Evolutionary conservation across 352 stramenopile species (phyloP), one percentile per base, ranked within the genome.

Genomic region (Phytophthora pistaciae): DNA sequence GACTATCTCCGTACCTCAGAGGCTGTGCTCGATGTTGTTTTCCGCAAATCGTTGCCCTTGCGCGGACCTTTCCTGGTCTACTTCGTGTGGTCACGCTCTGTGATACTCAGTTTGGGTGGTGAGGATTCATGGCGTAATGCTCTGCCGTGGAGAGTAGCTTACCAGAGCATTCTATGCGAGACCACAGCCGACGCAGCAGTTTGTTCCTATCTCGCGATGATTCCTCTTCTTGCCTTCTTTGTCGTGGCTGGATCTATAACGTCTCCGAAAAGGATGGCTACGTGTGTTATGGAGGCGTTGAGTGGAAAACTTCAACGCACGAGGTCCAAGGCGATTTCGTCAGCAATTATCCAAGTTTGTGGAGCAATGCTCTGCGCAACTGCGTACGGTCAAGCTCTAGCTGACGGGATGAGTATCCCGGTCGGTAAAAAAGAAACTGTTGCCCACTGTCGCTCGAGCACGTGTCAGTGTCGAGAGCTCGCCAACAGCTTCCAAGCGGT

Each of bases 11-110:
- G n/a, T 54, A 58, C 64, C 40, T 66, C 64, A 56, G 65, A 80
- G 31, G 25, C 49, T 9, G 54, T 80, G 10, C 61, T 82, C 3
- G 59, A 76, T 21, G 42, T 67, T 42, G 54, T 86, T 55, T 77
- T 77, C 5, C 56, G 48, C 5, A 70, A 72, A n/a, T 56, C 67
- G 20, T 48, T 70, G 62, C 56, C 62, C 31, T 40, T 78, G 4
- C 75, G 73, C 48, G 75, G 78, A 16, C 59, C 80, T 46, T 82
- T 90, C 16, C 56, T 88, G 20, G 42, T 83, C 4, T 77, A 79
- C 44, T 87, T 87, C 44, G 57, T 80, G 38, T 90, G 83, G 83
- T 87, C 83, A 27, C 70, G 80, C 44, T 67, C 64, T 54, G 67
- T 68, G 40, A 62, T 42, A 29, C 64, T 90, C 7, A 74, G 72